A percentile compares a stretch with the other conserved stretches of the same genome.
Evolutionary conservation across 2,329 filamentous ascomycete genomes (phyloP).

Genomic region (Corynespora cassiicola): DNA sequence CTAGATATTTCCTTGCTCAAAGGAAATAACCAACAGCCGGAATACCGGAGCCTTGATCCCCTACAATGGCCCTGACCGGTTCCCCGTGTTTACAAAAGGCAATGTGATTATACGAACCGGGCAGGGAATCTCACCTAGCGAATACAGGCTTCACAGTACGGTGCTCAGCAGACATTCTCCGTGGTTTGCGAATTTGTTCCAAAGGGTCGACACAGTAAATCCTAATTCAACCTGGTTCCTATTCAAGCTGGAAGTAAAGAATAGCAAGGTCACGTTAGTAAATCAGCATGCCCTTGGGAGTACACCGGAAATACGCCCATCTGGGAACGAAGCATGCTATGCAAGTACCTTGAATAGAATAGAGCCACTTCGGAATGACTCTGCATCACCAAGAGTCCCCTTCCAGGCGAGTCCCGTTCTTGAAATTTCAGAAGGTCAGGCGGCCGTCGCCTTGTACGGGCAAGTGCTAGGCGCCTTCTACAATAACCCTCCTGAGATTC

Average conservation of each 20-base stretch:
- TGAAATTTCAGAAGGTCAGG: too few relatives aligned
- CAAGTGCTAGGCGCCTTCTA: constrained; percentile 36
- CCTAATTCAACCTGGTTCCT: constrained; percentile 4
- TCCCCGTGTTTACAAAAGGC: constrained; percentile 20
- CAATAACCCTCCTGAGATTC: constrained; percentile 21
- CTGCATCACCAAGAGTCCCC: too few relatives aligned
- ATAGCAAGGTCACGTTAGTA: constrained; percentile 6
- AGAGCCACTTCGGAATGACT: too few relatives aligned
- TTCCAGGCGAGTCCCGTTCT: too few relatives aligned
- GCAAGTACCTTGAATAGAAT: too few relatives aligned
- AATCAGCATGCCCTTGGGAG: not conserved
- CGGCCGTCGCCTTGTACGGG: constrained; percentile 10
- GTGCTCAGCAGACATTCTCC: constrained; percentile 13
- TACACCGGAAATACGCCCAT: not conserved
- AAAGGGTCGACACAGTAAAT: not conserved
- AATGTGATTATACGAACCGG: constrained; percentile 19
- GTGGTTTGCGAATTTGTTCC: constrained; percentile 13
- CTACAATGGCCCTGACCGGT: constrained; percentile 7
- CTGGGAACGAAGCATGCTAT: not conserved
- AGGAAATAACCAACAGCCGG: constrained; percentile 1
- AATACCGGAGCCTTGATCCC: not conserved
- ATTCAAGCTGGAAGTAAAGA: constrained; percentile 10
- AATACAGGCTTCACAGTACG: constrained; percentile 17
- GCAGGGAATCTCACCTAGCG: not conserved
- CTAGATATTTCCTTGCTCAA: not conserved